A percentile compares a stretch with the other conserved stretches of the same genome.
Conservation (phyloP, 2,329 filamentous ascomycete species). For the Decorospora gaudefroyi region DNA sequence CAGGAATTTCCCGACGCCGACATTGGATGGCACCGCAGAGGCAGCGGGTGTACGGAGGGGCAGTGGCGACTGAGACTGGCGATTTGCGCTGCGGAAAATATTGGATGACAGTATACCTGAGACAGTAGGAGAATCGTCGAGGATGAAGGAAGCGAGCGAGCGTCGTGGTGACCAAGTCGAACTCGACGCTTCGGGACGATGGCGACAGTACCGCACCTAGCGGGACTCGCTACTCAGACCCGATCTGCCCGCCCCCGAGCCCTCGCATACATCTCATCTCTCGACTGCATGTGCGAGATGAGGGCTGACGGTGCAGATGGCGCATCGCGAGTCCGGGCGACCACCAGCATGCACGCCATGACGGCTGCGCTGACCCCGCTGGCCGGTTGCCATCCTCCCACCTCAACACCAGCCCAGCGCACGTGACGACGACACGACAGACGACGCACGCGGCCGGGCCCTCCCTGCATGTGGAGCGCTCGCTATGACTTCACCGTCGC, state of each 20-base stretch:
- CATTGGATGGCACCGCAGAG: slow-evolving; percentile 34
- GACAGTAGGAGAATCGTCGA: slow-evolving; percentile 12
- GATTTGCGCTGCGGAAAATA: slow-evolving; percentile 19
- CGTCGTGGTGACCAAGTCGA: slow-evolving; percentile 17
- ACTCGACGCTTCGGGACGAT: slow-evolving; percentile 8
- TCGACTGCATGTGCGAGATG: slow-evolving; percentile 32
- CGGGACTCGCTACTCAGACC: slow-evolving; percentile 23
- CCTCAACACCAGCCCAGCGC: slow-evolving; percentile 9
- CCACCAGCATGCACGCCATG: slow-evolving; percentile 11
- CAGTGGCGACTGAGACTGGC: slow-evolving; percentile 29
- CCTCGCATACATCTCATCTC: slow-evolving; percentile 33
- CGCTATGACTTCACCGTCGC: slow-evolving; percentile 23
- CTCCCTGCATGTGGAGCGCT: slow-evolving; percentile 18
- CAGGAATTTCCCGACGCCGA: slow-evolving; percentile 38
- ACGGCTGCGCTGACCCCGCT: slow-evolving; percentile 11
- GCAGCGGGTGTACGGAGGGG: slow-evolving; percentile 32
- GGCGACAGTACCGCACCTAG: slow-evolving; percentile 22
- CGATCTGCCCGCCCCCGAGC: slow-evolving; percentile 37
- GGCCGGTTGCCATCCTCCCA: neutral
- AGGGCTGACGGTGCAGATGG: slow-evolving; percentile 19
- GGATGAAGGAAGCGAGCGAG: slow-evolving; percentile 1
- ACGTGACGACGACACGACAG: slow-evolving; percentile 20
- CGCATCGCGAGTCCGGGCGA: slow-evolving; percentile 12
- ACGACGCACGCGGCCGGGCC: slow-evolving; percentile 11
- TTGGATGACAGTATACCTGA: slow-evolving; percentile 22